A percentile compares a stretch with the other conserved stretches of the same genome.
Evolutionary conservation across 371 early-diverging fungal genomes (phyloP).

Genomic region (Mucor piriformis): DNA sequence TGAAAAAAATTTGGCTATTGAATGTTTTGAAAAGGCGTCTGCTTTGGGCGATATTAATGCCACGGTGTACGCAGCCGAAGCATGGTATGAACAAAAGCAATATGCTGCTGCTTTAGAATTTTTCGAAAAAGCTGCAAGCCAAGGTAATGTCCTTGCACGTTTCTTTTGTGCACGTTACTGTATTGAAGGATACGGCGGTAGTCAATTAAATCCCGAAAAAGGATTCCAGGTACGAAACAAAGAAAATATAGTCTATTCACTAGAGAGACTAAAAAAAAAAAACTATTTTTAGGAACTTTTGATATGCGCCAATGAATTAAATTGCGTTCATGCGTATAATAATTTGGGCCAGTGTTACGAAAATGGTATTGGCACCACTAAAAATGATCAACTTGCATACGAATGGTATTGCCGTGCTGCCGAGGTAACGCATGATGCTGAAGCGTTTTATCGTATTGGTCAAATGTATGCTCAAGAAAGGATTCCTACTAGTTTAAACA

Average conservation of each 20-base stretch:
- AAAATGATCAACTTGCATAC: conserved; percentile 51
- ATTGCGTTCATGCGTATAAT: conserved; percentile 43
- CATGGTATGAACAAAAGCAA: conserved; percentile 51
- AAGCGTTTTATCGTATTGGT: conserved; percentile 49
- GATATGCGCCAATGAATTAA: conserved; percentile 41
- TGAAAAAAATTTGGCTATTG: conserved; percentile 35
- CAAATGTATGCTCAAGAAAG: conserved; percentile 37
- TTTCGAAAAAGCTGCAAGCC: conserved; percentile 43
- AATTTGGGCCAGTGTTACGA: conserved; percentile 51
- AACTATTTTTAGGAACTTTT: conserved; percentile 36
- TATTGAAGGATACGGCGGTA: conserved; percentile 42
- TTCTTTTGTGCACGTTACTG: conserved; percentile 49
- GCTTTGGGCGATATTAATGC: conserved; percentile 39
- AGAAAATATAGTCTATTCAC: background rate
- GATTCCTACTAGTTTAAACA: conserved; percentile 8
- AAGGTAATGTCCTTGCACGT: conserved; percentile 40
- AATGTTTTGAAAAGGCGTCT: conserved; percentile 48
- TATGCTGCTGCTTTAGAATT: conserved; percentile 48
- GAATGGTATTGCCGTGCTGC: conserved; percentile 46
- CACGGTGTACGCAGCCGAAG: conserved; percentile 45
- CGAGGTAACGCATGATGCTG: conserved; percentile 37
- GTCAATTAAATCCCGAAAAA: conserved; percentile 37
- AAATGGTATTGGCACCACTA: conserved; percentile 43
- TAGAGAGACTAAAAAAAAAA: background rate
- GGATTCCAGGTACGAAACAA: conserved; percentile 37